Evolutionary conservation across 2,329 filamentous ascomycete genomes (phyloP).

Genomic region (Aspergillus cejpii): DNA sequence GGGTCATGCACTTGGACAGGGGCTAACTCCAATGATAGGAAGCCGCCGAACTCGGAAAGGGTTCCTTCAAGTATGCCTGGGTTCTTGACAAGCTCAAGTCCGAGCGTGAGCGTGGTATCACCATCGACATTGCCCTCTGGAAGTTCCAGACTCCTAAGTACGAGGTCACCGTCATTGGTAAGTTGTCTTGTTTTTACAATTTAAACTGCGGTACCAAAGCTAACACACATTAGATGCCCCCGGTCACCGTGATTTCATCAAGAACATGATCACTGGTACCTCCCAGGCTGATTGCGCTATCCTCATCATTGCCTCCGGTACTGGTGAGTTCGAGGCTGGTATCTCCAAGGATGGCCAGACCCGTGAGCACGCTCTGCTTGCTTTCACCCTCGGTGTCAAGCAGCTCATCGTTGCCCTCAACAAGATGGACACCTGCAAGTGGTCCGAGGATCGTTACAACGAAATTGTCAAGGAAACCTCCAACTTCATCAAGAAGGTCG

Average conservation of each 20-base stretch:
- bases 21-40: too few species aligned
- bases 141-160: slow-evolving; percentile 99
- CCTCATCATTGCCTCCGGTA: slow-evolving; percentile 99
- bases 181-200: slow-evolving; percentile 27
- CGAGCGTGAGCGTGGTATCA: slow-evolving; percentile 99
- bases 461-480: slow-evolving; percentile 99
- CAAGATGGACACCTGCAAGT: slow-evolving; percentile 99
- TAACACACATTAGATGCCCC: slow-evolving; percentile 64
- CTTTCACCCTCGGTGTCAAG: slow-evolving; percentile 99
- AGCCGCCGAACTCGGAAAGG: slow-evolving; percentile 98
- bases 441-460: slow-evolving; percentile 90
- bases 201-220: background rate
- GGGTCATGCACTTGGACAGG: too few species aligned
- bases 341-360: slow-evolving; percentile 99
- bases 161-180: slow-evolving; percentile 96
- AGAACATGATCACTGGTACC: slow-evolving; percentile 99
- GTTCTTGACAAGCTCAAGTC: slow-evolving; percentile 99
- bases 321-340: slow-evolving; percentile 99
- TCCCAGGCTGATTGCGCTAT: slow-evolving; percentile 99
- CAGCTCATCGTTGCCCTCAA: slow-evolving; percentile 99
- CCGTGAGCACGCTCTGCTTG: slow-evolving; percentile 99
- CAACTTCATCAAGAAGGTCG: slow-evolving; percentile 99
- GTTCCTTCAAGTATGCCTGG: slow-evolving; percentile 99
- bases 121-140: slow-evolving; percentile 99
- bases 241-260: slow-evolving; percentile 99